Evolutionary conservation across 306 rosid genomes (phyloP).

Genomic region (Pterocarpus santalinus): DNA sequence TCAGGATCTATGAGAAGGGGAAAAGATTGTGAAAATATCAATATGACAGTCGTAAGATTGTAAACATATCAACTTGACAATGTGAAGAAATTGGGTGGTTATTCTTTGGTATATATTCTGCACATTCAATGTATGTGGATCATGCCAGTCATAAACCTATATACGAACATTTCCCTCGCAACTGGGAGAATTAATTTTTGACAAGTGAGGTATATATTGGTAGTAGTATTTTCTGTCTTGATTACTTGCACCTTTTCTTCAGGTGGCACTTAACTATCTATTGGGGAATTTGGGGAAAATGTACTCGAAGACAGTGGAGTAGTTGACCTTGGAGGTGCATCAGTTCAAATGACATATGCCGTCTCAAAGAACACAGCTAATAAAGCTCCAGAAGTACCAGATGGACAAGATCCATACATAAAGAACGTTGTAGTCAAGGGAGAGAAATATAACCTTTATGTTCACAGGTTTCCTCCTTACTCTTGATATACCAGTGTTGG

Average conservation of each 20-base stretch:
- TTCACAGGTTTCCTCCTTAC: constrained; percentile 76
- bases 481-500: neutral
- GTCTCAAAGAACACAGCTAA: constrained; percentile 67
- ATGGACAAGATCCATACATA: constrained; percentile 69
- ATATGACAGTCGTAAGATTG: no score
- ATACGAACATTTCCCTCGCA: no score
- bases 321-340: constrained; percentile 92
- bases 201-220: no score
- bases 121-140: no score
- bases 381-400: constrained; percentile 59
- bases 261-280: constrained; percentile 81
- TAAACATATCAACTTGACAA: no score
- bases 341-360: constrained; percentile 92
- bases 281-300: constrained; percentile 72
- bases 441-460: constrained; percentile 71
- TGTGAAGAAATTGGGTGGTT: no score
- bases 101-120: no score
- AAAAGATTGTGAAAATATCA: no score
- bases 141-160: no score
- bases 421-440: constrained; percentile 67
- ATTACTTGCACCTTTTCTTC: neutral
- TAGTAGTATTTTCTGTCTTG: no score
- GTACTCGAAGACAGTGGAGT: constrained; percentile 68
- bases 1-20: no score
- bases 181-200: no score